These are phyloP conservation scores for Podospora pseudoanserina DNA, from an alignment of 495 filamentous ascomycete genomes.

Conservation along the genomic window DNA sequence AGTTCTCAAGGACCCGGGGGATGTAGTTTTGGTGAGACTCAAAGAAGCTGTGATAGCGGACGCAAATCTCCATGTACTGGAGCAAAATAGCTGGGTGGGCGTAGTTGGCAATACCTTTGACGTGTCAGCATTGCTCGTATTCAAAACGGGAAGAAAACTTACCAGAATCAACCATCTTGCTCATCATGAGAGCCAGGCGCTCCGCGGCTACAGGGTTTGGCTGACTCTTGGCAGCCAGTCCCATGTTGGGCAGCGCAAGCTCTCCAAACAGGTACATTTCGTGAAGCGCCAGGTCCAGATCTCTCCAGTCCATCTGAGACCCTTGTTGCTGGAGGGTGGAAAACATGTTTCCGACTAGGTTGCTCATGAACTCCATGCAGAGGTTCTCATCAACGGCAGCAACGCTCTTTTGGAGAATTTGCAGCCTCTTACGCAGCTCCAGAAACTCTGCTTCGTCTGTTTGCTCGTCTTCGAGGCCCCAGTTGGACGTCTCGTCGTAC, in stretches of 20 bases:
- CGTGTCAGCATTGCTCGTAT: constrained; percentile 18
- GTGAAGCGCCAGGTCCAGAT: constrained; percentile 90
- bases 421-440: constrained; percentile 82
- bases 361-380: constrained; percentile 79
- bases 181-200: constrained; percentile 83
- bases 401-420: constrained; percentile 84
- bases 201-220: constrained; percentile 72
- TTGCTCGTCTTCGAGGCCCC: constrained; percentile 91
- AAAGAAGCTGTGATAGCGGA: constrained; percentile 91
- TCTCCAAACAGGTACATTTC: constrained; percentile 98
- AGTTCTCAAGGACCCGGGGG: constrained; percentile 82
- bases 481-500: constrained; percentile 89
- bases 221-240: constrained; percentile 75
- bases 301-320: constrained; percentile 82
- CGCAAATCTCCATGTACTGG: constrained; percentile 97
- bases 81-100: constrained; percentile 88
- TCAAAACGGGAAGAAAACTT: constrained; percentile 27
- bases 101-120: constrained; percentile 70
- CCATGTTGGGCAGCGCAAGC: constrained; percentile 76
- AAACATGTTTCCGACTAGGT: constrained; percentile 80
- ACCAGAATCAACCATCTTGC: constrained; percentile 90
- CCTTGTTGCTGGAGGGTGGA: constrained; percentile 65
- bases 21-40: constrained; percentile 74
- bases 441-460: constrained; percentile 99
- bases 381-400: constrained; percentile 79